Evolutionary conservation across 768 basidiomycete species (phyloP), one percentile per base, ranked within the genome.

Genomic region (Kwoniella dendrophila): DNA sequence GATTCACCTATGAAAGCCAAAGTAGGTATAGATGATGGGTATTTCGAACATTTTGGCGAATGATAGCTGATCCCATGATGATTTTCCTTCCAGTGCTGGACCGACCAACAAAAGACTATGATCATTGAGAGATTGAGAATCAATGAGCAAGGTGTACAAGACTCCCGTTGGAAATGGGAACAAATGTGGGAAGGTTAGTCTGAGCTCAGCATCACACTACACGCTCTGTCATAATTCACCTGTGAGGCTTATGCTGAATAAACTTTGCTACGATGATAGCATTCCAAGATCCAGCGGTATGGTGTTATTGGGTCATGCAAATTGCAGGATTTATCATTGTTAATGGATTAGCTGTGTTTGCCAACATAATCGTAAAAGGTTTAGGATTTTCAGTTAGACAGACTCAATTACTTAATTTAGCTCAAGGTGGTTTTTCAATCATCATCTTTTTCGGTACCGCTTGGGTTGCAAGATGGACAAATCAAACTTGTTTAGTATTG

Each of bases 61-160:
- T 16, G 30, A 50, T 11, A 45, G 55, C 30, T 48, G 62, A 7
- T 51, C 45, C n/a, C 45, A 10, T 32, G 50, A 32, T 44, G 8
- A 20, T 44, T 11, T n/a, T n/a, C n/a, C n/a, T n/a, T 33, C 11
- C 29, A 76, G 50, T 84, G 83, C 74, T 85, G 81, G 70, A 81
- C 82, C 16, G 76, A 80, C 24, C 81, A 83, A 66, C 83, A 84
- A 59, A 80, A 82, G 59, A 70, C 82, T 3, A 80, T 83, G 22
- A 81, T 85, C 63, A 81, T 83, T 24, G 83, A 85, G 72, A 79
- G 84, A 33, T 82, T 85, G 6, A 73, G 84, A 27, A 82, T 83
- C 69, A 85, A 85, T 62, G 81, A 84, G 48, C 83, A 83, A 24
- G 83, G 83, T 18, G 81, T 85, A 14, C 84, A 84, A 69, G 84